Conservation (phyloP, 2,329 filamentous ascomycete species). For the Polytolypa hystricis region DNA sequence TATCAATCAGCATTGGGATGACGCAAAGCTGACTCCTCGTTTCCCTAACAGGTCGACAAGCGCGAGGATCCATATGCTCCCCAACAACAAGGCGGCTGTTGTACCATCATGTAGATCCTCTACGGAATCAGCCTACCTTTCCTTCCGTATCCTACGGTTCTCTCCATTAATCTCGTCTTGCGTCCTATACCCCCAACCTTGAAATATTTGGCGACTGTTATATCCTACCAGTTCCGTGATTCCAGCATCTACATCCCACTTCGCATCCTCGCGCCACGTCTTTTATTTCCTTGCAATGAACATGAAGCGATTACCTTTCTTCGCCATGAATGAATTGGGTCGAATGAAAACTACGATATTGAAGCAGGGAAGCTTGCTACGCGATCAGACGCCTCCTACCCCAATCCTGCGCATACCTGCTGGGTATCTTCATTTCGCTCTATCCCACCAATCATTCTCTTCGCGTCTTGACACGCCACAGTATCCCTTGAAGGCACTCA, state of each 20-base stretch:
- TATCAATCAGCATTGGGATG: no score
- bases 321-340: conserved; percentile 4
- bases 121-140: neutral
- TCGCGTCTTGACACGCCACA: no score
- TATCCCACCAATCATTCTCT: no score
- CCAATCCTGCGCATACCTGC: no score
- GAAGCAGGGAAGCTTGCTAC: no score
- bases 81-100: conserved; percentile 86
- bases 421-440: no score
- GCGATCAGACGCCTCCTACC: no score
- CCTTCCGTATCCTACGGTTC: neutral
- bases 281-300: conserved; percentile 5
- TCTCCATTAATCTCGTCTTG: neutral
- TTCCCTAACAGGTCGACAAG: conserved; percentile 60
- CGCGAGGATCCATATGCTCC: conserved; percentile 97
- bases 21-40: conserved; percentile 8
- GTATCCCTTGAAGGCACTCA: no score
- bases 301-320: neutral
- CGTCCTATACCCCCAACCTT: neutral
- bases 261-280: neutral
- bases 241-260: conserved; percentile 1
- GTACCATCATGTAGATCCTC: conserved; percentile 81
- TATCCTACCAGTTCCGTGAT: no score
- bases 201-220: conserved; percentile 3
- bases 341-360: no score